Base-by-base conservation (phyloP, 129 eudicot species). In the Flaveria robusta region DNA sequence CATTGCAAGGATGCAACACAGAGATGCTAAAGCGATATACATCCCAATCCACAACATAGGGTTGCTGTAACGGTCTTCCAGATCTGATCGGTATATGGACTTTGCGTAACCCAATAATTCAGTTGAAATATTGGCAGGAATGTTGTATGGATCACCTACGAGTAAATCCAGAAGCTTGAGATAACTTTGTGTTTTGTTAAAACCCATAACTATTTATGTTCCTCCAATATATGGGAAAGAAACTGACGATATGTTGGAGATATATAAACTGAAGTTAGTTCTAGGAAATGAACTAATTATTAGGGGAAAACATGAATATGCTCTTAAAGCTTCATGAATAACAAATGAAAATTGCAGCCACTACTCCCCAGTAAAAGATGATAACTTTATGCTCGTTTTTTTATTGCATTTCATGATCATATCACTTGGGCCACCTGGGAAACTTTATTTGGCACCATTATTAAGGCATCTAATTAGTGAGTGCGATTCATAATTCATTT, bases 11-110 rank as follows among this genome's bases (percentile, higher is more conserved):
- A 68, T 23, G 19, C 73, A 68, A 47, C 6, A 22, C 12, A 68
- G 19, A 46, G 73, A 68, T 43, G 73, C 73, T 13, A 68, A 11
- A 22, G 56, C 56, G 22, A 68, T 68, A 22, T 68, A 68, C 37
- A 68, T 12, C 73, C 73, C 73, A 45, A 68, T 68, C 73, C 39
- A 45, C 45, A 20, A 23, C 73, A 68, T 22, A 11, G 73, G 73
- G 45, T 68, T 3, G 56, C 58, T 6, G 19, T 68, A 68, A 5
- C 26, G 23, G 55, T 46, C 12, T 45, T 68, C 37, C 1, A 31
- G 55, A 1, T 68, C 73, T 68, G 73, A 68, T 68, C 54, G 18
- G 34, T 68, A 68, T 68, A 68, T 68, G 12, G 1, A 1, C 19
- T 9, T 20, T 4, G 3, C 1, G 56, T 19, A 68, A 43, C 19